A percentile compares a stretch with the other conserved stretches of the same genome.
phyloP scores from a whole-genome alignment of 805 yeast species.

The Candida fluviatilis region DNA sequence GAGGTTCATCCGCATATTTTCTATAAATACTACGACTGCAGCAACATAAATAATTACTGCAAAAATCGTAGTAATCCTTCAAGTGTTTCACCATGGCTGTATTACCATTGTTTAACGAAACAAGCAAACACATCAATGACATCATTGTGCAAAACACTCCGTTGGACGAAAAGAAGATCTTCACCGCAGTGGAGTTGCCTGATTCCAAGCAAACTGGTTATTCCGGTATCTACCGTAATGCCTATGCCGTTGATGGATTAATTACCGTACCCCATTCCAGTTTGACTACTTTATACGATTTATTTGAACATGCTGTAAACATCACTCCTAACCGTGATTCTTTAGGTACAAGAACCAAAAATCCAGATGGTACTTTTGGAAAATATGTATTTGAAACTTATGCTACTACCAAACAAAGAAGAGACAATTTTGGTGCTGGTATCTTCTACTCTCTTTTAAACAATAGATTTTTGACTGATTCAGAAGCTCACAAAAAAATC shows the following conservation, averaged over 20 bases:
- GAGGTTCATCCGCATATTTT: too few species aligned
- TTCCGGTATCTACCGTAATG: conserved; percentile 29
- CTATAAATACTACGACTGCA: too few species aligned
- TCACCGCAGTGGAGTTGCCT: conserved; percentile 13
- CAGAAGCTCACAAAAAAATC: conserved; percentile 22
- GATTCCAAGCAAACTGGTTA: conserved; percentile 19
- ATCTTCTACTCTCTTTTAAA: conserved; percentile 27
- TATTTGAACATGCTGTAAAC: conserved; percentile 41
- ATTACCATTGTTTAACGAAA: conserved; percentile 15
- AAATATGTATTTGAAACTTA: conserved; percentile 26
- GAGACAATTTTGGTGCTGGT: conserved; percentile 35
- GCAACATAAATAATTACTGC: too few species aligned
- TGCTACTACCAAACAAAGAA: conserved; percentile 18
- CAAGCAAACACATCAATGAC: conserved; percentile 9
- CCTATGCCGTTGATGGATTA: conserved; percentile 14
- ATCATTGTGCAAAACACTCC: conserved; percentile 10
- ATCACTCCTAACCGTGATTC: conserved; percentile 35
- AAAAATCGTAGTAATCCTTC: too few species aligned
- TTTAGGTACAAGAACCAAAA: conserved; percentile 40
- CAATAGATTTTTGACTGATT: conserved; percentile 27
- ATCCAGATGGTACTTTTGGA: conserved; percentile 26
- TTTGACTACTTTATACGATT: conserved; percentile 40
- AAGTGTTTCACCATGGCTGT: not conserved
- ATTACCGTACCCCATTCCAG: conserved; percentile 40
- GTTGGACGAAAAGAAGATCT: conserved; percentile 6